Conservation (phyloP, 2,329 filamentous ascomycete species). For the Cladophialophora bantiana region DNA sequence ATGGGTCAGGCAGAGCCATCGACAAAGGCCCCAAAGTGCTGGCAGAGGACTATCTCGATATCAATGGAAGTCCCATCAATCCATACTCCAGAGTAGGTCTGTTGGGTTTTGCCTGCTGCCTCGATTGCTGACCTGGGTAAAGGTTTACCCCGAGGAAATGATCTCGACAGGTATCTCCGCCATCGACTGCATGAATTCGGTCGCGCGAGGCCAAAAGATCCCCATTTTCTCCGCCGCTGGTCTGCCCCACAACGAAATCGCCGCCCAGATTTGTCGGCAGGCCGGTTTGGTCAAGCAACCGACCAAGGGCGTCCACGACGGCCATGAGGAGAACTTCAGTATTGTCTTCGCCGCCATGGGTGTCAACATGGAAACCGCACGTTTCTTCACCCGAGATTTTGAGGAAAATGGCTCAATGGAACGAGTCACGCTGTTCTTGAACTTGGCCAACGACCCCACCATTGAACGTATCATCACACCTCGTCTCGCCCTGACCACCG, state of each 20-base stretch:
- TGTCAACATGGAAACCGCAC: conserved; percentile 98
- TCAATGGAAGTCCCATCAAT: conserved; percentile 99
- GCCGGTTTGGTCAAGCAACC: conserved; percentile 90
- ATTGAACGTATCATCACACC: conserved; percentile 99
- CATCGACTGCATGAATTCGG: conserved; percentile 98
- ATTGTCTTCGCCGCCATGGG: conserved; percentile 99
- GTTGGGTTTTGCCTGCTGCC: neutral
- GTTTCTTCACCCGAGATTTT: conserved; percentile 98
- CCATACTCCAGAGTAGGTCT: conserved; percentile 86
- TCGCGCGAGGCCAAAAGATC: conserved; percentile 98
- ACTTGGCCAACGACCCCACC: conserved; percentile 98
- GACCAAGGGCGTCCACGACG: conserved; percentile 95
- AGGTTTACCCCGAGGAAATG: conserved; percentile 99
- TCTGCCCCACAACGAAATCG: conserved; percentile 99
- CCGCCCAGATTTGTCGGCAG: conserved; percentile 97
- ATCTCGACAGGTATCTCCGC: conserved; percentile 99
- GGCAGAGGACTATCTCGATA: conserved; percentile 97
- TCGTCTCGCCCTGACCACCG: conserved; percentile 95
- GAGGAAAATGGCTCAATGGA: conserved; percentile 99
- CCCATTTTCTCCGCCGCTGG: conserved; percentile 98
- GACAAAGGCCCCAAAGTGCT: conserved; percentile 99
- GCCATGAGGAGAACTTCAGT: conserved; percentile 98
- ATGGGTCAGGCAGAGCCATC: conserved; percentile 96
- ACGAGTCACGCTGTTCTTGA: conserved; percentile 95
- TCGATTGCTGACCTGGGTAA: conserved; percentile 33